Evolutionary conservation across 257 asterid species (phyloP).

Genomic region (Solanum bukasovii): DNA sequence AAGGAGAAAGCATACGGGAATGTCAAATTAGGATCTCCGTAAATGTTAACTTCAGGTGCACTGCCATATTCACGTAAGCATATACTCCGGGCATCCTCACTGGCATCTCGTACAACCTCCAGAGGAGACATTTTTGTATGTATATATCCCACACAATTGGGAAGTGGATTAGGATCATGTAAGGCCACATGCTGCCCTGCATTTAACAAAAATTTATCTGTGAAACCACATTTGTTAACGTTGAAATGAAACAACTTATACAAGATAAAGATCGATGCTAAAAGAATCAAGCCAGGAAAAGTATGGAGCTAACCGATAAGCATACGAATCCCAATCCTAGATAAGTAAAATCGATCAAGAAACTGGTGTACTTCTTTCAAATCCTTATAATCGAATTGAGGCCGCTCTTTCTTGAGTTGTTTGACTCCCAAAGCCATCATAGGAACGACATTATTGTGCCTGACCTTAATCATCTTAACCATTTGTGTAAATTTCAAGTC

Average conservation of each 20-base stretch:
- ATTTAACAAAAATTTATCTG: slow-evolving; percentile 1
- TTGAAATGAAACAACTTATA: neutral
- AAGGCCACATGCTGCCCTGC: slow-evolving; percentile 97
- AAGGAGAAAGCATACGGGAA: slow-evolving; percentile 58
- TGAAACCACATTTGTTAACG: neutral
- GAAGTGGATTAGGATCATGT: slow-evolving; percentile 87
- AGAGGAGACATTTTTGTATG: slow-evolving; percentile 93
- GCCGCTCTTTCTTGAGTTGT: slow-evolving; percentile 71
- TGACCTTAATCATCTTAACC: slow-evolving; percentile 87
- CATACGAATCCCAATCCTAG: slow-evolving; percentile 96
- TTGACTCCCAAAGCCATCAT: slow-evolving; percentile 96
- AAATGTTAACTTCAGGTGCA: slow-evolving; percentile 76
- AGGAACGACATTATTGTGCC: slow-evolving; percentile 96
- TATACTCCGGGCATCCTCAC: slow-evolving; percentile 83
- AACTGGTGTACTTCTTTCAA: slow-evolving; percentile 76
- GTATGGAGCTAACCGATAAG: slow-evolving; percentile 63
- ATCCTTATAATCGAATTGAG: slow-evolving; percentile 38
- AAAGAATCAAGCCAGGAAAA: neutral
- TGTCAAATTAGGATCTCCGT: slow-evolving; percentile 79
- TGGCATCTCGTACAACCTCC: slow-evolving; percentile 69
- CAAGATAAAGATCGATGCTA: neutral
- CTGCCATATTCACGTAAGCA: slow-evolving; percentile 82
- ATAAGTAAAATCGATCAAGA: slow-evolving; percentile 83
- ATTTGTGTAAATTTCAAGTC: slow-evolving; percentile 70
- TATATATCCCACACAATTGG: slow-evolving; percentile 81